A percentile compares a stretch with the other conserved stretches of the same genome.
phyloP scores from a whole-genome alignment of 2,329 filamentous ascomycete species.

The Hirsutella thompsonii region DNA sequence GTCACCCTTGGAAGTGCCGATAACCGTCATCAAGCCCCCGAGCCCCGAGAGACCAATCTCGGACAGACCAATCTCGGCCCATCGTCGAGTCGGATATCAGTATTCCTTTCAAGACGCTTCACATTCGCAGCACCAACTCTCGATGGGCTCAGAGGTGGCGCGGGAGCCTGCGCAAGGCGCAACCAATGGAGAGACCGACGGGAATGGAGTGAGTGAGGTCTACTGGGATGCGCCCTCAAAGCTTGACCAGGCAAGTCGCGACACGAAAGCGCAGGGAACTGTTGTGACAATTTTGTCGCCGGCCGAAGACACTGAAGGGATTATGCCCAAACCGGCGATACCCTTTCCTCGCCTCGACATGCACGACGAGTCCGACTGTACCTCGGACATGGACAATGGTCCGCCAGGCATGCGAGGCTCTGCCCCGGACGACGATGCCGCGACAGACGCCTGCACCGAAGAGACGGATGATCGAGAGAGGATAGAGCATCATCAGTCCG shows the following conservation, averaged over 20 bases:
- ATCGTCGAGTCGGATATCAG: constrained; percentile 29
- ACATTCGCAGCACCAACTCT: constrained; percentile 9
- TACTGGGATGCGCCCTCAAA: constrained; percentile 25
- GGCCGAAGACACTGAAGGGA: constrained; percentile 9
- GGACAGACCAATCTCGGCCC: constrained; percentile 9
- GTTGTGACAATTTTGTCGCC: constrained; percentile 37
- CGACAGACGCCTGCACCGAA: constrained; percentile 22
- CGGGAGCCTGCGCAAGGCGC: constrained; percentile 11
- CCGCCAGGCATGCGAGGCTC: constrained; percentile 11
- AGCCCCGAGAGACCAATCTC: constrained; percentile 14
- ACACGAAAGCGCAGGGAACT: constrained; percentile 21
- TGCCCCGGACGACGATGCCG: constrained; percentile 17
- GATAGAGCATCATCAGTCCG: constrained; percentile 13
- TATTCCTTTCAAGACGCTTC: constrained; percentile 37
- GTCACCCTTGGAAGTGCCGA: constrained; percentile 11
- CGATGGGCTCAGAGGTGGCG: constrained; percentile 2
- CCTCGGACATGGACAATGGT: constrained; percentile 19
- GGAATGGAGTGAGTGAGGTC: constrained; percentile 12
- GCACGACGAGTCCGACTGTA: constrained; percentile 25
- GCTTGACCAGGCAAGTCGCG: constrained; percentile 6
- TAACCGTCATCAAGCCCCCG: constrained; percentile 14
- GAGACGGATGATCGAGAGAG: constrained; percentile 19
- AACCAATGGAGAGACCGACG: constrained; percentile 1
- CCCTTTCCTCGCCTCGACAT: constrained; percentile 22
- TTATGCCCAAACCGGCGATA: constrained; percentile 9